These are phyloP conservation scores for Paraphaeosphaeria sporulosa DNA, from an alignment of 2,329 filamentous ascomycete genomes.

Conservation along the genomic window DNA sequence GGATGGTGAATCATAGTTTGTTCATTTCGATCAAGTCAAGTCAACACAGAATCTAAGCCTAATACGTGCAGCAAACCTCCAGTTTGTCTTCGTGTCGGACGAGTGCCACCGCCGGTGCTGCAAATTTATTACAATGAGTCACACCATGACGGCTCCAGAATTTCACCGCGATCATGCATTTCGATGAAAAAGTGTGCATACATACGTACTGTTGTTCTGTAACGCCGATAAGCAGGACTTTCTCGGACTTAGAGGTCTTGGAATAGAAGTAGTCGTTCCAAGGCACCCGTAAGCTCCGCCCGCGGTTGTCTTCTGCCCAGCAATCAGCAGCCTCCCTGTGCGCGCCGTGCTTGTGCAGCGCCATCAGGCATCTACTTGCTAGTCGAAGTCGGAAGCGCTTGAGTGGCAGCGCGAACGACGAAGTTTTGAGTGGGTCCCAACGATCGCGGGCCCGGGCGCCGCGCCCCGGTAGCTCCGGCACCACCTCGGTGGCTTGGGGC, in stretches of 20 bases:
- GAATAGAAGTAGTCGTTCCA: background rate
- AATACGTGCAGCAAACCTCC: background rate
- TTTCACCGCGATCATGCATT: background rate
- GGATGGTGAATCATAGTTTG: too few relatives aligned
- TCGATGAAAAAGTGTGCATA: background rate
- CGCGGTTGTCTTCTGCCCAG: background rate
- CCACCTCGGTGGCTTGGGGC: slow-evolving; percentile 7
- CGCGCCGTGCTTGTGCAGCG: background rate
- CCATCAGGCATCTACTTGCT: background rate
- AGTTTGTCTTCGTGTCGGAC: background rate
- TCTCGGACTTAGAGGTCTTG: background rate
- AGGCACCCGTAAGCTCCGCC: slow-evolving; percentile 2
- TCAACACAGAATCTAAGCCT: background rate
- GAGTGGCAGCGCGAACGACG: background rate
- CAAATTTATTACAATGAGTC: background rate
- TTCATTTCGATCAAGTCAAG: too few relatives aligned
- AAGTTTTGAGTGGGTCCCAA: background rate
- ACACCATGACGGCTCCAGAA: background rate
- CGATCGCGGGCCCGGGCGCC: background rate
- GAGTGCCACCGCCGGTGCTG: background rate
- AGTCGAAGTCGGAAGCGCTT: background rate
- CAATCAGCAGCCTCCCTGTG: background rate
- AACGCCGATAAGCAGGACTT: background rate
- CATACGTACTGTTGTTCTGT: background rate
- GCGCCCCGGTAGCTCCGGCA: slow-evolving; percentile 7